phyloP scores from a whole-genome alignment of 2,329 filamentous ascomycete species.

The Verticillium klebahnii region DNA sequence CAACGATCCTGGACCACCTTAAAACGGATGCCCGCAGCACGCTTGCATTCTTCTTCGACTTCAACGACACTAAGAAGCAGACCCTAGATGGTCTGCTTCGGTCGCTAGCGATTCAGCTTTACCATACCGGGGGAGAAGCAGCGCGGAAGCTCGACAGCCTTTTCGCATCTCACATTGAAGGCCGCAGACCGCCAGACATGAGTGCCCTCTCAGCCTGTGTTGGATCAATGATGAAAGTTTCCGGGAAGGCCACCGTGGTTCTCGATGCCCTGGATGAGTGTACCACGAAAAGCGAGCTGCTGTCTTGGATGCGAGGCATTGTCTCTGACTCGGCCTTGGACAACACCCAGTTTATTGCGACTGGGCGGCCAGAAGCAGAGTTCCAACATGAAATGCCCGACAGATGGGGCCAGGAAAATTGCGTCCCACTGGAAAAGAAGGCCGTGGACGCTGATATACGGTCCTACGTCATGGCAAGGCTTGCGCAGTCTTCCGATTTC shows the following conservation, averaged over 20 bases:
- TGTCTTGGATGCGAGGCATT: slow-evolving; percentile 13
- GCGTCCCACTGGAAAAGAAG: neutral
- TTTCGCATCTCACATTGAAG: slow-evolving; percentile 6
- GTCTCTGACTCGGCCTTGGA: slow-evolving; percentile 2
- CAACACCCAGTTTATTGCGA: slow-evolving; percentile 2
- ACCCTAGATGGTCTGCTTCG: slow-evolving; percentile 6
- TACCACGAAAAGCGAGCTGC: slow-evolving; percentile 11
- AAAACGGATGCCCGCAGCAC: neutral
- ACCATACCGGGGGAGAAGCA: slow-evolving; percentile 8
- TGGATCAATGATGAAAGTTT: slow-evolving; percentile 14
- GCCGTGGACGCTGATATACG: slow-evolving; percentile 1
- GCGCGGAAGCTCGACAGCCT: neutral
- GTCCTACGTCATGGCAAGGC: neutral
- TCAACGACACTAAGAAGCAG: slow-evolving; percentile 15
- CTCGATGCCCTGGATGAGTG: slow-evolving; percentile 20
- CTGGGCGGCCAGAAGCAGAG: slow-evolving; percentile 1
- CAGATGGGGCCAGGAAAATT: neutral
- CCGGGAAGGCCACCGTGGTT: slow-evolving; percentile 5
- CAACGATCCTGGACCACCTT: slow-evolving; percentile 6
- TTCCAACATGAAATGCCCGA: neutral
- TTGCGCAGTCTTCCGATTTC: neutral
- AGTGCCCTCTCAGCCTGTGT: slow-evolving; percentile 16
- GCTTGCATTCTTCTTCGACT: slow-evolving; percentile 17
- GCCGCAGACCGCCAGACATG: slow-evolving; percentile 16
- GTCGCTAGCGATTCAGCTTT: slow-evolving; percentile 15